Conservation (phyloP, 1,284 basidiomycete species). For the Pseudozyma sp. region DNA sequence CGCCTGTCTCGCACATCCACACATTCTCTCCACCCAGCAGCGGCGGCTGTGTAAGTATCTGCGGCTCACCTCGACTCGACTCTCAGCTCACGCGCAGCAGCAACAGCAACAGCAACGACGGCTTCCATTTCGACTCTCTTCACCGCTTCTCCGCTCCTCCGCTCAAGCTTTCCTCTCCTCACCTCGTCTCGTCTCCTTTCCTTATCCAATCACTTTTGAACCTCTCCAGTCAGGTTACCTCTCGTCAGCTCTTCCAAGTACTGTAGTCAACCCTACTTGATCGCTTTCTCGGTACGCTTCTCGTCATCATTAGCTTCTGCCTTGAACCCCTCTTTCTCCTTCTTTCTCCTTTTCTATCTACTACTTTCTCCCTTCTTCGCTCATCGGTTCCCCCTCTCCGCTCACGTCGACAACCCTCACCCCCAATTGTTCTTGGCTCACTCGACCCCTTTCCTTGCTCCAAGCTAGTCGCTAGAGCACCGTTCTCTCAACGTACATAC, state of each 20-base stretch:
- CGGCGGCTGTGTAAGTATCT: background rate
- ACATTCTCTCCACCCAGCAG: background rate
- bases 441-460: background rate
- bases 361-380: background rate
- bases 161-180: background rate
- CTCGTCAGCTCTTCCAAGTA: background rate
- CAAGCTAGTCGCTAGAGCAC: background rate
- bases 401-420: background rate
- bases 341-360: background rate
- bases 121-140: background rate
- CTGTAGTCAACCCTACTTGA: background rate
- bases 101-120: too few relatives aligned
- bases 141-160: background rate
- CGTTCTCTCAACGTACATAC: background rate
- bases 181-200: background rate
- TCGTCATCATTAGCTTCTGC: conserved; percentile 15
- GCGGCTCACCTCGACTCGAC: background rate
- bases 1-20: background rate
- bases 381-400: background rate
- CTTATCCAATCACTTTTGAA: background rate
- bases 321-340: conserved; percentile 7
- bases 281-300: conserved; percentile 2
- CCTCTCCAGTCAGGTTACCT: background rate
- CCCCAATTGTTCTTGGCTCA: background rate
- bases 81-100: background rate